A percentile compares a stretch with the other conserved stretches of the same genome.
Conservation (phyloP, 768 basidiomycete genomes). For the Clavulina sp. region DNA sequence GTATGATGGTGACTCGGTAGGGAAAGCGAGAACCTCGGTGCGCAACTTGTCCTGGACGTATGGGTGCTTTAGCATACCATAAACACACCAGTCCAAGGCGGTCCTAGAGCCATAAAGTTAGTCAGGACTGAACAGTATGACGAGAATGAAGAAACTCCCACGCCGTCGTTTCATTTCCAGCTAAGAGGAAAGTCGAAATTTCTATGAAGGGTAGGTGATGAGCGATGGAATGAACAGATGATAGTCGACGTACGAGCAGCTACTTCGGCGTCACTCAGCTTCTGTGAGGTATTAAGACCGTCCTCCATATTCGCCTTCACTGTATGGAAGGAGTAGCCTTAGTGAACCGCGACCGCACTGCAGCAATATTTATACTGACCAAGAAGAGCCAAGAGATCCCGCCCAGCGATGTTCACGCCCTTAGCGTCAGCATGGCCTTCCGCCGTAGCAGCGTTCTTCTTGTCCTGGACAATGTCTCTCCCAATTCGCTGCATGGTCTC, state of each 20-base stretch:
- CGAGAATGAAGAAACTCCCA: neutral
- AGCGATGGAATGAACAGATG: neutral
- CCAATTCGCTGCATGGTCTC: no score
- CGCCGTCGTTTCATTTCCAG: constrained; percentile 1
- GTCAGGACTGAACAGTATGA: constrained; percentile 9
- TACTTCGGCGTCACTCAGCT: constrained; percentile 20
- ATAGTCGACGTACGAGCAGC: constrained; percentile 14
- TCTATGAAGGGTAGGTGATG: neutral
- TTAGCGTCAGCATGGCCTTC: no score
- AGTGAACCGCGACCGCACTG: neutral
- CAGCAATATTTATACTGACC: neutral
- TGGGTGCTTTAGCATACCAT: constrained; percentile 29
- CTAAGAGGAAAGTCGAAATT: neutral
- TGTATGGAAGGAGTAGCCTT: constrained; percentile 1
- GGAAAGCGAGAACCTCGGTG: constrained; percentile 30
- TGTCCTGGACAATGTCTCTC: no score
- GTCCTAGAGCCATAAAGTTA: constrained; percentile 19
- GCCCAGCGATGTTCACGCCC: neutral
- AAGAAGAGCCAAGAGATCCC: neutral
- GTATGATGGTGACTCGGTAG: constrained; percentile 5
- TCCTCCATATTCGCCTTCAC: constrained; percentile 22
- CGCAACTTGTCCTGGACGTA: constrained; percentile 34
- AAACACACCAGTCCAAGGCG: constrained; percentile 19
- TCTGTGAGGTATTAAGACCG: constrained; percentile 17
- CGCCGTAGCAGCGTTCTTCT: no score